These are phyloP conservation scores for Rhodotorula toruloides DNA, from an alignment of 768 basidiomycete species.

Conservation along the genomic window DNA sequence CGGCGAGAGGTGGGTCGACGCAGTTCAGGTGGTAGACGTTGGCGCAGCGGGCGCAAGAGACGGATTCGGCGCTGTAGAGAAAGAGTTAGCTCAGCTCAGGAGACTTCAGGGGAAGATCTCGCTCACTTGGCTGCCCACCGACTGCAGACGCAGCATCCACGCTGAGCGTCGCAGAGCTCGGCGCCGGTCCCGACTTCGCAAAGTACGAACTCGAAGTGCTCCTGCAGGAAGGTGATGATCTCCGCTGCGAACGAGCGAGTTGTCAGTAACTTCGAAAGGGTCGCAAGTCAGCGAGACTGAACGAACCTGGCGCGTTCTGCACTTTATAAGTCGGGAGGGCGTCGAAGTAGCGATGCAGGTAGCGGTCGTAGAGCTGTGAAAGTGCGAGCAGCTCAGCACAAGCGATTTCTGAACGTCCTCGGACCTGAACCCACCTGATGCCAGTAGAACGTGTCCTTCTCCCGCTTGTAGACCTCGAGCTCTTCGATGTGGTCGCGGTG, in stretches of 20 bases:
- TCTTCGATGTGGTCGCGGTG: slow-evolving; percentile 78
- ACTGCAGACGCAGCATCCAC: slow-evolving; percentile 76
- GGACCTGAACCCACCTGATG: slow-evolving; percentile 51
- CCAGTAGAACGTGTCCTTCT: slow-evolving; percentile 94
- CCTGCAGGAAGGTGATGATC: slow-evolving; percentile 68
- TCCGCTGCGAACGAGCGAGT: slow-evolving; percentile 59
- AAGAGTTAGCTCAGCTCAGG: too few species aligned
- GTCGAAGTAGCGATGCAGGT: slow-evolving; percentile 97
- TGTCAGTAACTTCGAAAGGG: slow-evolving; percentile 32
- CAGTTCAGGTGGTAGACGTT: slow-evolving; percentile 91
- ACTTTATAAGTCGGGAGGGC: slow-evolving; percentile 80
- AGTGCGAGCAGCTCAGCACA: neutral
- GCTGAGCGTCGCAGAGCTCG: slow-evolving; percentile 78
- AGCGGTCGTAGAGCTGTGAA: slow-evolving; percentile 75
- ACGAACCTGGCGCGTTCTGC: slow-evolving; percentile 68
- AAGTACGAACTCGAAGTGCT: slow-evolving; percentile 89
- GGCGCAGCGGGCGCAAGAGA: slow-evolving; percentile 87
- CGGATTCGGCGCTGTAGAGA: slow-evolving; percentile 57
- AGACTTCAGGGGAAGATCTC: too few species aligned
- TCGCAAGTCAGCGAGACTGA: slow-evolving; percentile 14
- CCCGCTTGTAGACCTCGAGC: slow-evolving; percentile 86
- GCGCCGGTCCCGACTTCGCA: slow-evolving; percentile 89
- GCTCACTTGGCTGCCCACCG: slow-evolving; percentile 86
- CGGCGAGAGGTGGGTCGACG: slow-evolving; percentile 79
- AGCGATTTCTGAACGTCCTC: accelerated